Evolutionary conservation across 2,329 filamentous ascomycete species (phyloP), one percentile per base, ranked within the genome.

Genomic region (Botrytis medusae): DNA sequence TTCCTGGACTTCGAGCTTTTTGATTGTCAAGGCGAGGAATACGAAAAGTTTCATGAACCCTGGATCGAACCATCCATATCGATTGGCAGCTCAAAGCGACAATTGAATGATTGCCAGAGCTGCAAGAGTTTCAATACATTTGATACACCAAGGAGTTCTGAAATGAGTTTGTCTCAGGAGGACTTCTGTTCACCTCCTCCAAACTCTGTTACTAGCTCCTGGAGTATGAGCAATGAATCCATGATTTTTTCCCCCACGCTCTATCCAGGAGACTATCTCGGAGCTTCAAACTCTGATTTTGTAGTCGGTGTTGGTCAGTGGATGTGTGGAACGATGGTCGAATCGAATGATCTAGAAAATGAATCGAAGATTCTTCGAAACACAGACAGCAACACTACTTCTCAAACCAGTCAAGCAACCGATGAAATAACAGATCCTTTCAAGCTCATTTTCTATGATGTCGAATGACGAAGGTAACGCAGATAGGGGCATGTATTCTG

Each of bases 81-180:
- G 20, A 37, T 6, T 62, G 54, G 18, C 3, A 37, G 40, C 18
- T n/a, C n/a, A 5, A 25, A 61, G 20, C 1, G 29, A 14, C 12
- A 8, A 4, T 25, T 62, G 5, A 12, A 62, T 60, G 20, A 37
- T 34, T 4, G 5, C 20, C 29, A 60, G 29, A 60, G 32, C 8
- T 70, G 16, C 54, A 44, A 61, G 9, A 62, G 29, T 8, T 62
- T 46, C 25, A 32, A 70, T n/a, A 34, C 40, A 70, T 62, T 37
- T 29, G 18, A 70, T 34, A 70, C 68, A 70, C 54, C 54, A 37
- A 62, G 42, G 10, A 61, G 40, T 29, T 61, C 68, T 60, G 20
- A 29, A 44, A n/a, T 46, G 40, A 62, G 22, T 29, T 46, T 40
- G 32, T 44, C 22, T 34, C 54, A 46, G 22, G 37, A 7, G 20